phyloP scores from a whole-genome alignment of 345 rosid species.

The Raphanus raphanistrum region DNA sequence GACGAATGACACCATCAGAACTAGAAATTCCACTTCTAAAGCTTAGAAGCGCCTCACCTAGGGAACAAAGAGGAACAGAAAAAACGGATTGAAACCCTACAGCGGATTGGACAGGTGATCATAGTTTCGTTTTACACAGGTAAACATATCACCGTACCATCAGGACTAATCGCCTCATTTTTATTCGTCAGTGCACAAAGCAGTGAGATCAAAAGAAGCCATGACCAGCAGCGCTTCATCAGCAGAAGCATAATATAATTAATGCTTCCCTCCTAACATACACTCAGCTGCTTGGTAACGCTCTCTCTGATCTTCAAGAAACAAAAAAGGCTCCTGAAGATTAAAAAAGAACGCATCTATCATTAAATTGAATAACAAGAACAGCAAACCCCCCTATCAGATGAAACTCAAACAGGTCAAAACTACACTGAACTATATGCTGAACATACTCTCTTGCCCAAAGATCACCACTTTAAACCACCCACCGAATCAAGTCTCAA shows the following conservation, averaged over 20 bases:
- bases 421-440: neutral
- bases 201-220: constrained; percentile 57
- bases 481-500: neutral
- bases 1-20: constrained; percentile 69
- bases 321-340: constrained; percentile 37
- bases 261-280: constrained; percentile 48
- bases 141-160: constrained; percentile 41
- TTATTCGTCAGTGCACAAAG: constrained; percentile 43
- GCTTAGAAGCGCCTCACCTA: constrained; percentile 86
- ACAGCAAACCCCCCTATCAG: neutral
- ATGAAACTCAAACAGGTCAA: neutral
- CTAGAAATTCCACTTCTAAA: constrained; percentile 61
- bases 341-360: neutral
- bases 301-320: constrained; percentile 14
- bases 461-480: neutral
- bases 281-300: constrained; percentile 39
- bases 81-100: neutral
- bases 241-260: constrained; percentile 56
- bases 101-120: constrained; percentile 1
- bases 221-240: constrained; percentile 46
- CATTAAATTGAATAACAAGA: neutral
- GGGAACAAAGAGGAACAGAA: constrained; percentile 20
- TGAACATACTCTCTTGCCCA: neutral
- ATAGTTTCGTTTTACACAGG: constrained; percentile 41
- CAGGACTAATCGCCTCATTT: constrained; percentile 47